A percentile compares a stretch with the other conserved stretches of the same genome.
phyloP scores from a whole-genome alignment of 306 rosid genomes.

The Malus domestica region DNA sequence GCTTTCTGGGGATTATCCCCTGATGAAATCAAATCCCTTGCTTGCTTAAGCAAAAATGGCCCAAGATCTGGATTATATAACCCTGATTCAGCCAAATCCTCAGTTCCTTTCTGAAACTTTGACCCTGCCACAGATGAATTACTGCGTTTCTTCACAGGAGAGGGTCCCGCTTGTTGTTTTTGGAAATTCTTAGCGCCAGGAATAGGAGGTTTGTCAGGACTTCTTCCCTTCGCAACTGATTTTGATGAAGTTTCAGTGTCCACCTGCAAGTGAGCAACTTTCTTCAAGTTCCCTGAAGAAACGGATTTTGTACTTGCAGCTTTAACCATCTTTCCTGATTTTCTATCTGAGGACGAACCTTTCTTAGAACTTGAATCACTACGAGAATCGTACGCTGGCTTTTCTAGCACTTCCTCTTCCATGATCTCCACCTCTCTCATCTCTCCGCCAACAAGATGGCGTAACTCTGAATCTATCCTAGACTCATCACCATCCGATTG shows the following conservation, averaged over 20 bases:
- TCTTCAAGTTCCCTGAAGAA: constrained; percentile 41
- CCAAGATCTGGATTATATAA: constrained; percentile 55
- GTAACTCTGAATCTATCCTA: constrained; percentile 84
- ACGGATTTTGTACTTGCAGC: constrained; percentile 36
- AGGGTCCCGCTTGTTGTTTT: constrained; percentile 34
- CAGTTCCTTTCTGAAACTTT: constrained; percentile 24
- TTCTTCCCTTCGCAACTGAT: constrained; percentile 37
- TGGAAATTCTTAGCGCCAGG: constrained; percentile 32
- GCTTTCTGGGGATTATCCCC: constrained; percentile 67
- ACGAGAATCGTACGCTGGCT: constrained; percentile 31
- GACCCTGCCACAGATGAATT: constrained; percentile 36
- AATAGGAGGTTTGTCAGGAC: constrained; percentile 48
- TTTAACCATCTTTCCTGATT: constrained; percentile 34
- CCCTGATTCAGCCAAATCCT: constrained; percentile 22
- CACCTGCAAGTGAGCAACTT: constrained; percentile 26
- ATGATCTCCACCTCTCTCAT: constrained; percentile 97
- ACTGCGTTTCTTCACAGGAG: constrained; percentile 27
- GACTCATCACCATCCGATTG: constrained; percentile 91
- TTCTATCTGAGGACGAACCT: constrained; percentile 36
- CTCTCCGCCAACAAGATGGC: constrained; percentile 83
- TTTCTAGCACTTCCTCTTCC: constrained; percentile 64
- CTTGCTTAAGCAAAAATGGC: constrained; percentile 68
- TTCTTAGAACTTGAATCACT: constrained; percentile 42
- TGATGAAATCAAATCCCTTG: constrained; percentile 63
- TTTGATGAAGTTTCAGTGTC: constrained; percentile 31